Percentiles rank a stretch among this genome's conserved stretches.
Evolutionary conservation across 148 eudicot genomes (phyloP).

Genomic region (Beta vulgaris): DNA sequence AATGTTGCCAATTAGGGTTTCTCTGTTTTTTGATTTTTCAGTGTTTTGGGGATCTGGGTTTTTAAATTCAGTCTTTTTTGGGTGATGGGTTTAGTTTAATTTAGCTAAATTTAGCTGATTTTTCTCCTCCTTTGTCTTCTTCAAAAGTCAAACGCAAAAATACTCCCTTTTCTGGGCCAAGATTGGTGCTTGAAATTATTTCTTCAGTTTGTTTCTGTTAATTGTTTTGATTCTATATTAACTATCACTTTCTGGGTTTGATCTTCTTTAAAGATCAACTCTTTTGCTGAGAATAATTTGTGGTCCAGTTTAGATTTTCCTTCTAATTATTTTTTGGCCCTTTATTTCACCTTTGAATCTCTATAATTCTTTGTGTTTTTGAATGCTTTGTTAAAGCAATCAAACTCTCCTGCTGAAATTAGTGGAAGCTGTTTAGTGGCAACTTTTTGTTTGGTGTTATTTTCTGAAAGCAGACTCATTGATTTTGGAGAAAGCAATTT

Average conservation of each 20-base stretch:
- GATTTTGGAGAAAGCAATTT: slow-evolving; percentile 34
- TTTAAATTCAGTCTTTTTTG: neutral
- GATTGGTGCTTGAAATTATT: slow-evolving; percentile 13
- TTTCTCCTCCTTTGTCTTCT: neutral
- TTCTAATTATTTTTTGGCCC: neutral
- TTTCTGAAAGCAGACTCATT: slow-evolving; percentile 29
- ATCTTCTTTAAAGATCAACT: slow-evolving; percentile 23
- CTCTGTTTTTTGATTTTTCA: neutral
- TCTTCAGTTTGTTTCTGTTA: neutral
- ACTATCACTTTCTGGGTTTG: slow-evolving; percentile 25
- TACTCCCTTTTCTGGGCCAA: neutral
- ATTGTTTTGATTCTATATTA: neutral
- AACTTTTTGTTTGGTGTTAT: slow-evolving; percentile 10
- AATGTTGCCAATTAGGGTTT: slow-evolving; percentile 22
- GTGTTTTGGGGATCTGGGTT: slow-evolving; percentile 26
- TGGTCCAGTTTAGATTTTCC: slow-evolving; percentile 23
- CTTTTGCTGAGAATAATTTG: slow-evolving; percentile 12
- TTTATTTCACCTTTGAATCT: slow-evolving; percentile 24
- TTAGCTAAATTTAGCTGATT: slow-evolving; percentile 10
- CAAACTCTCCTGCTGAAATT: slow-evolving; percentile 12
- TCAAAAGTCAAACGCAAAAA: slow-evolving; percentile 25
- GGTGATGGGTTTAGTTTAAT: neutral
- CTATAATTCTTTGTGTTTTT: slow-evolving; percentile 23
- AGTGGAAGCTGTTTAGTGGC: slow-evolving; percentile 10
- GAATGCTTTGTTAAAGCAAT: slow-evolving; percentile 22